Evolutionary conservation across 441 rosid genomes (phyloP).

Genomic region (Corymbia calophylla): DNA sequence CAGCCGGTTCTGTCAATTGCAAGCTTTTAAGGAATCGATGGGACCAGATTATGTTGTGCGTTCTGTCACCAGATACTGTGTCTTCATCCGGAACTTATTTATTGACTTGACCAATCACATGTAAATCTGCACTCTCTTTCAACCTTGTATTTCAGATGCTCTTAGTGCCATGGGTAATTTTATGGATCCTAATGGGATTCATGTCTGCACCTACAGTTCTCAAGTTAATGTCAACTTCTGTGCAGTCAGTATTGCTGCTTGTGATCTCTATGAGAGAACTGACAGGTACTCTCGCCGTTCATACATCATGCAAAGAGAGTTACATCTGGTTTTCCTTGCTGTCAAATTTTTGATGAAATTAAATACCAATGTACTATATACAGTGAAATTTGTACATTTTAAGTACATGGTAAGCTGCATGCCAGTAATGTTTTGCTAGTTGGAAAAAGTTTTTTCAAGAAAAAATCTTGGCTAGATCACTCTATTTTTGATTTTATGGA

Average conservation of each 20-base stretch:
- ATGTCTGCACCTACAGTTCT: constrained; percentile 3
- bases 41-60: constrained; percentile 8
- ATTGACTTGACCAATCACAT: not conserved
- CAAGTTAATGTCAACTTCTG: constrained; percentile 1
- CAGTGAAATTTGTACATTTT: not conserved
- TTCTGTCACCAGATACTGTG: not conserved
- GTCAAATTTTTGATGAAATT: not conserved
- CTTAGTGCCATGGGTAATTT: not conserved
- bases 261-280: not conserved
- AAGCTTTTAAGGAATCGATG: constrained; percentile 4
- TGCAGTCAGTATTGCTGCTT: not conserved
- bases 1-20: constrained; percentile 5
- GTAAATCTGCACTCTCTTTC: not conserved
- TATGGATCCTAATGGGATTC: not conserved
- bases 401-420: not conserved
- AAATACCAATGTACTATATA: not conserved
- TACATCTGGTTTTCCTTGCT: not conserved
- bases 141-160: not conserved
- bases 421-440: not conserved
- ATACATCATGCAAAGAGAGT: not conserved
- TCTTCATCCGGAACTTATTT: not conserved
- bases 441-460: not conserved
- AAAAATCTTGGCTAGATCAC: not conserved
- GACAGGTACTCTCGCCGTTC: not conserved
- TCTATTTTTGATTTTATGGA: not conserved